Evolutionary conservation across 331 rosid genomes (phyloP), one percentile per base, ranked within the genome.

Genomic region (Erythrophleum ivorense): DNA sequence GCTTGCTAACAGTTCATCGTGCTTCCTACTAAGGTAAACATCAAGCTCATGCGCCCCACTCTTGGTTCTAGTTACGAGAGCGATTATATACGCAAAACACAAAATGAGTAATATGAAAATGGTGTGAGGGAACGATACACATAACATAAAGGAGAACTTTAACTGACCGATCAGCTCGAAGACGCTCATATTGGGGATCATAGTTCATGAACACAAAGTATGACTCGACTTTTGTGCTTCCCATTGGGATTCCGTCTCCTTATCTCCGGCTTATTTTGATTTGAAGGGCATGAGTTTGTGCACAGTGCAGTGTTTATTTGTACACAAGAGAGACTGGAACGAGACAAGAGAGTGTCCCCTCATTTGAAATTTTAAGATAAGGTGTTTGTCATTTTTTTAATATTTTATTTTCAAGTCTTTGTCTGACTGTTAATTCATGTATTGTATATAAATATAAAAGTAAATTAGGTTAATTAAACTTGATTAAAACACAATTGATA

Each of bases 191-290:
- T 78, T 93, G 89, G 18, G 95, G 95, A 91, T 95, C 98, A 34
- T 89, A 93, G 88, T 81, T 93, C 97, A 95, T 86, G 90, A 95
- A 91, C 78, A 95, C 97, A 67, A 90, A 95, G 89, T 91, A 90
- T 21, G 91, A 82, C 79, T 93, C 97, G 3, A 58, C 34, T 77
- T 71, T 73, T 74, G 85, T 59, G 85, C 87, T 85, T 65, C 73
- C 91, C 98, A 90, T 91, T 38, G 0, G 15, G 64, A 72, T 21
- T 24, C 15, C 52, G 2, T 41, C 70, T n/a, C 54, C 55, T 72
- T 76, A 48, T 62, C 24, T 73, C 45, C 66, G 76, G 75, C 53
- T 46, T 38, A 48, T 36, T 52, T 62, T 53, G 24, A 60, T 29
- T 64, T 75, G 46, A 63, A 71, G 59, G 48, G 40, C 71, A 52